Conservation (phyloP, 2,329 filamentous ascomycete species). For the Aaosphaeria pasadenensis region DNA sequence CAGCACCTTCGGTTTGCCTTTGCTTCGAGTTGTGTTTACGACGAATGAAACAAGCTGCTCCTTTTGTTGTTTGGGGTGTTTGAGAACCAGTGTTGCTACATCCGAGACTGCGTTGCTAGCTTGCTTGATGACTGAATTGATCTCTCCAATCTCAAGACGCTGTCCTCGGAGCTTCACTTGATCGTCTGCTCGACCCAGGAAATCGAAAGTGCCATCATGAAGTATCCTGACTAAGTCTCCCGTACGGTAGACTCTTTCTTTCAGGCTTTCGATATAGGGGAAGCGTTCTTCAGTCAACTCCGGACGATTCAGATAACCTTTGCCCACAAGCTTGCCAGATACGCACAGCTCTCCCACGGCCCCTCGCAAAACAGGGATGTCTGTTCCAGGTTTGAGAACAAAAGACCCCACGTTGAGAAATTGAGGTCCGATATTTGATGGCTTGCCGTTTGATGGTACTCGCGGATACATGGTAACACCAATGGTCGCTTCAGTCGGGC, state of each 20-base stretch:
- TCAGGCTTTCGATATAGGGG: slow-evolving; percentile 54
- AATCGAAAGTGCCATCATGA: slow-evolving; percentile 79
- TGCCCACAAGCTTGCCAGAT: slow-evolving; percentile 81
- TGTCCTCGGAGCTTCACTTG: slow-evolving; percentile 91
- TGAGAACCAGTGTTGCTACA: slow-evolving; percentile 72
- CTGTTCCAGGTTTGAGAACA: slow-evolving; percentile 68
- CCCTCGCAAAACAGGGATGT: slow-evolving; percentile 70
- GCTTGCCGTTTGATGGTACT: slow-evolving; percentile 72
- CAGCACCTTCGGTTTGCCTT: slow-evolving; percentile 16
- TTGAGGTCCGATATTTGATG: slow-evolving; percentile 82
- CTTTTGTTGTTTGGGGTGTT: slow-evolving; percentile 68
- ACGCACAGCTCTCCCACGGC: slow-evolving; percentile 86
- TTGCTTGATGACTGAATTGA: slow-evolving; percentile 75
- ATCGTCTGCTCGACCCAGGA: slow-evolving; percentile 83
- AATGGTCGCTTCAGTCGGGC: slow-evolving; percentile 90
- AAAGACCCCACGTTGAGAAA: slow-evolving; percentile 87
- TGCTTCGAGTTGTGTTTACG: slow-evolving; percentile 20
- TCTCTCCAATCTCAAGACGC: slow-evolving; percentile 84
- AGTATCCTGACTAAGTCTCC: slow-evolving; percentile 83
- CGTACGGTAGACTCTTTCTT: slow-evolving; percentile 69
- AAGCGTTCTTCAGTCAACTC: slow-evolving; percentile 78
- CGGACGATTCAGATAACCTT: slow-evolving; percentile 78
- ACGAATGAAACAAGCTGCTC: slow-evolving; percentile 80
- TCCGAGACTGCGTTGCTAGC: slow-evolving; percentile 60
- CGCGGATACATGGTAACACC: slow-evolving; percentile 87